Conservation (phyloP, 495 filamentous ascomycete genomes). For the Neurospora sp. region DNA sequence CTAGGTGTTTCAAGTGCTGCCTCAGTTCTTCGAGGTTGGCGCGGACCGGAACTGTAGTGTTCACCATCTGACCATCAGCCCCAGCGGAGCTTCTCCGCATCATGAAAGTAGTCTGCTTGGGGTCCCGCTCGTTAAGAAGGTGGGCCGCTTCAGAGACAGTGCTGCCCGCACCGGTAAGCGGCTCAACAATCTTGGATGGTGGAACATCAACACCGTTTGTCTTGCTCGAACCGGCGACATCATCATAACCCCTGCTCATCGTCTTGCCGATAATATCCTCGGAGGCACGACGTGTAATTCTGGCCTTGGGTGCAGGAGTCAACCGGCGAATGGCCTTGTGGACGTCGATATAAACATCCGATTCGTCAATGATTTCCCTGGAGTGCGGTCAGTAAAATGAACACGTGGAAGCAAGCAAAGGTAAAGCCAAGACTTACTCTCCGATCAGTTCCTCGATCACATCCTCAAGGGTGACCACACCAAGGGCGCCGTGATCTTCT, state of each 20-base stretch:
- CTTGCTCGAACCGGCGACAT: slow-evolving; percentile 1
- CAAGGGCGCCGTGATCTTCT: slow-evolving; percentile 77
- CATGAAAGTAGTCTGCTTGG: slow-evolving; percentile 39
- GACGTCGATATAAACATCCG: slow-evolving; percentile 93
- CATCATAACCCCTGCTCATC: slow-evolving; percentile 5
- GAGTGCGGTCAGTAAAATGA: slow-evolving; percentile 9
- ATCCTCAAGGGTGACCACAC: slow-evolving; percentile 92
- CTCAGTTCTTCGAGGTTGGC: slow-evolving; percentile 56
- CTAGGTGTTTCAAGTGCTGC: slow-evolving; percentile 80
- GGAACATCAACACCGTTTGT: slow-evolving; percentile 1
- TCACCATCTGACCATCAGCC: slow-evolving; percentile 30
- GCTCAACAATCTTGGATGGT: slow-evolving; percentile 5
- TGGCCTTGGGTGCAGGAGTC: slow-evolving; percentile 28
- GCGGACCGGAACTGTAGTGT: slow-evolving; percentile 32
- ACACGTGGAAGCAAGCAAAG: neutral
- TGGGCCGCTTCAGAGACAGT: slow-evolving; percentile 16
- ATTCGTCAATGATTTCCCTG: slow-evolving; percentile 72
- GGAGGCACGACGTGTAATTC: slow-evolving; percentile 15
- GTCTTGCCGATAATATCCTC: slow-evolving; percentile 7
- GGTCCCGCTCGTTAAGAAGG: slow-evolving; percentile 21
- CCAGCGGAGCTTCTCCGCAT: slow-evolving; percentile 46
- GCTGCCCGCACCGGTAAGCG: slow-evolving; percentile 5
- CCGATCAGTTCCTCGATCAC: slow-evolving; percentile 98
- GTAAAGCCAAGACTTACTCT: slow-evolving; percentile 53
- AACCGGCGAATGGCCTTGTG: slow-evolving; percentile 85